phyloP scores from a whole-genome alignment of 208 protist species.

The Leishmania lainsoni region DNA sequence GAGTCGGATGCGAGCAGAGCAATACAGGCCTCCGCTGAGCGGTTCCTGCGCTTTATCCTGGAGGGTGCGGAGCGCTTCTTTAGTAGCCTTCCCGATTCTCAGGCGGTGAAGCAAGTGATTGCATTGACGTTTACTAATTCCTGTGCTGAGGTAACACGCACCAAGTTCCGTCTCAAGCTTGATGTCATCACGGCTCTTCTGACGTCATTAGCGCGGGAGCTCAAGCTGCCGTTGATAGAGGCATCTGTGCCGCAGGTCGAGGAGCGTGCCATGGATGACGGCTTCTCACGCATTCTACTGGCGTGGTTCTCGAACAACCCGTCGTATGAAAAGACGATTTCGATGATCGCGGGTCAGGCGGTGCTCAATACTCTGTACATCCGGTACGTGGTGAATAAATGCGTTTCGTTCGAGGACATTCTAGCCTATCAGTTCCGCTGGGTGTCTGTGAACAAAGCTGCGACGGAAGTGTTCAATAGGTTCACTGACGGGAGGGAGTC shows the following conservation, averaged over 20 bases:
- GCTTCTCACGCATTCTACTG: conserved; percentile 80
- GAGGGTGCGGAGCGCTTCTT: conserved; percentile 67
- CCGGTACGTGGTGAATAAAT: conserved; percentile 49
- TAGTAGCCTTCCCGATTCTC: conserved; percentile 48
- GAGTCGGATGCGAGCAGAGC: conserved; percentile 23
- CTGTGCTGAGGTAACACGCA: conserved; percentile 78
- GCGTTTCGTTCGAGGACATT: conserved; percentile 62
- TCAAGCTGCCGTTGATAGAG: conserved; percentile 62
- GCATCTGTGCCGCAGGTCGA: conserved; percentile 52
- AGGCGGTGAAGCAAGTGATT: conserved; percentile 57
- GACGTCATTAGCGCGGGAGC: conserved; percentile 28
- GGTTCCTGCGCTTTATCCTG: conserved; percentile 67
- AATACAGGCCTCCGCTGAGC: conserved; percentile 35
- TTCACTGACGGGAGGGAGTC: conserved; percentile 67
- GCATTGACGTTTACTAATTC: conserved; percentile 84
- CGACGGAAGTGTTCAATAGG: conserved; percentile 76
- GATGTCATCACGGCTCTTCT: conserved; percentile 48
- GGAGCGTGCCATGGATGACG: conserved; percentile 83
- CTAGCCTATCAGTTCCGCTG: conserved; percentile 66
- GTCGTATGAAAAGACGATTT: conserved; percentile 42
- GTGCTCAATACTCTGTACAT: conserved; percentile 71
- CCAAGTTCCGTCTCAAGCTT: conserved; percentile 80
- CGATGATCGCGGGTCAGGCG: conserved; percentile 41
- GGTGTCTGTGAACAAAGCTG: conserved; percentile 61
- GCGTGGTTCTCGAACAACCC: conserved; percentile 75